Base-by-base conservation (phyloP, 2,329 filamentous ascomycete species). In the Exophiala sideris region DNA sequence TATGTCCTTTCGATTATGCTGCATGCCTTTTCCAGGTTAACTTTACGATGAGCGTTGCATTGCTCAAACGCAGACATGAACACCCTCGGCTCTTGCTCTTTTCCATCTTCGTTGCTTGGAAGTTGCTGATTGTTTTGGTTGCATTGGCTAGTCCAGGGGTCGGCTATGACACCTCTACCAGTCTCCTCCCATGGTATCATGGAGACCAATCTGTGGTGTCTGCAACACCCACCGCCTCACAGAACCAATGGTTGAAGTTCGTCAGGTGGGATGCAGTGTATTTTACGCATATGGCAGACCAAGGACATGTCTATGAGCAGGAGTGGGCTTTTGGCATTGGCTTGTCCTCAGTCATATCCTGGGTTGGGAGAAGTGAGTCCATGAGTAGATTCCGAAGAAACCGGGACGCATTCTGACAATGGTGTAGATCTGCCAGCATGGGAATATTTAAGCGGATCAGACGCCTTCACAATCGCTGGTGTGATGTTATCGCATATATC, bases 401-500 rank as follows among this genome's bases (percentile, higher is more conserved):
- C 24, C n/a, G 32, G 9, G 32, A 44, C 35, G 3, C 20, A 42
- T n/a, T 24, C 47, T 53, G 40, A 55, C 46, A 6, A 14, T 11
- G 4, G 21, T 39, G 29, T 46, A 49, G 46, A 41, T 14, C 50
- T 59, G 14, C 35, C 18, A 1, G 14, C 8, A 8, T 20, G 32
- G 42, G 10, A 21, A 41, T n/a, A 21, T 16, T 18, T 7, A 35
- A 12, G 35, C 16, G 24, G 35, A 2, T 47, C 39, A n/a, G 16
- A 45, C 21, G 67, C 68, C 9, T 44, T 32, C 41, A 29, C n/a
- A n/a, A 48, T 85, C 12, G 73, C 86, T 20, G 89, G 83, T 34
- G 78, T 94, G 41, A 64, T 75, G 21, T 67, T 95, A 33, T 85
- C 90, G 29, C 87, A 91, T 67, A 46, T 79, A n/a, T 82, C 85